A percentile compares a stretch with the other conserved stretches of the same genome.
These are phyloP conservation scores for Marasmius tenuissimus DNA, from an alignment of 1,284 basidiomycete genomes.

Conservation along the genomic window DNA sequence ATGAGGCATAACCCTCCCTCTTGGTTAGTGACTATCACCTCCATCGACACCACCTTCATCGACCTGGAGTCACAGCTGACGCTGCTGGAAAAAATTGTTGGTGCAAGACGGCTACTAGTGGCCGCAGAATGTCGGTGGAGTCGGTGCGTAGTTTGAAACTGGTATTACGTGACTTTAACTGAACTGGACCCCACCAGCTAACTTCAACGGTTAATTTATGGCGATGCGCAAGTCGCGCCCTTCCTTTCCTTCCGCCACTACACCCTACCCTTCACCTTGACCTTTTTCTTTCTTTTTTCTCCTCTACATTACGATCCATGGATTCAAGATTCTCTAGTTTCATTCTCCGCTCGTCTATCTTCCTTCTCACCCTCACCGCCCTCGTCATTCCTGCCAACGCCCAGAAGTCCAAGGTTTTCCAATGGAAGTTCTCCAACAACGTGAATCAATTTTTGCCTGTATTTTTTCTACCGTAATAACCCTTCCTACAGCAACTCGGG, in stretches of 20 bases:
- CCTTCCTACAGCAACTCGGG: neutral
- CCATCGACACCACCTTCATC: too few species aligned
- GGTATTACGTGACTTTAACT: neutral
- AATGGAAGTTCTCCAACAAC: slow-evolving; percentile 15
- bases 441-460: neutral
- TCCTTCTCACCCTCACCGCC: neutral
- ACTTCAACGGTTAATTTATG: neutral
- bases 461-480: neutral
- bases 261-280: neutral
- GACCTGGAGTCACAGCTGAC: too few species aligned
- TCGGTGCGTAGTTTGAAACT: too few species aligned
- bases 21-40: too few species aligned
- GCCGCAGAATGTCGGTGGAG: too few species aligned
- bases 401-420: slow-evolving; percentile 10
- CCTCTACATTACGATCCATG: neutral
- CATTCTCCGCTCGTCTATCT: neutral
- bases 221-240: neutral
- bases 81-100: too few species aligned
- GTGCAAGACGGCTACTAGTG: too few species aligned
- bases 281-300: neutral
- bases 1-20: too few species aligned
- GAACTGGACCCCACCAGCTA: neutral
- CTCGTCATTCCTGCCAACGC: neutral
- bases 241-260: neutral
- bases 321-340: neutral